Evolutionary conservation across 805 yeast species (phyloP), one percentile per base, ranked within the genome.

Genomic region (Spathaspora hagerdaliae): DNA sequence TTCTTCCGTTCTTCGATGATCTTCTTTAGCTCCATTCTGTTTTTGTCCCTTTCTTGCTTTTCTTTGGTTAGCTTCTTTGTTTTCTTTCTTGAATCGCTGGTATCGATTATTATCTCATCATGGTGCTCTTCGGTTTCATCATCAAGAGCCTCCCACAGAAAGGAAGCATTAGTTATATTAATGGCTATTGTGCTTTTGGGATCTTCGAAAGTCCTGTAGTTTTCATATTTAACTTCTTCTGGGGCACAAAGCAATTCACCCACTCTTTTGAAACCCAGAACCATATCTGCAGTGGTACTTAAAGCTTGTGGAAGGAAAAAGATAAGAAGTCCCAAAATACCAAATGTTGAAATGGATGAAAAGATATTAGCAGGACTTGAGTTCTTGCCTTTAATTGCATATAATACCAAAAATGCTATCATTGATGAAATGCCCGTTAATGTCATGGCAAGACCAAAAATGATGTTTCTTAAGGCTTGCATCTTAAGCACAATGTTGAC

Each of bases 361-460:
- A 85, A 85, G 19, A 84, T 73, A 38, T 74, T 68, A 5, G 83
- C 86, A 2, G 88, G 80, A 45, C 66, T 67, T 38, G 45, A 43
- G 12, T 66, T 56, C 7, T 51, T 53, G 6, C 55, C 53, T 31
- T 53, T 54, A 3, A 60, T 43, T 7, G 58, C 65, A 45, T 63
- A 67, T 44, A 67, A 53, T 1, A 62, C 64, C 51, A 65, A 57
- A 44, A 66, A 65, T 5, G 71, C 50, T 11, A 83, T 70, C 75
- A 87, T 72, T 0, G 96, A 83, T 3, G 89, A 78, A 44, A 87
- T 62, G 27, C 77, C 73, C 0, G 96, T 87, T 42, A 85, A 63
- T 1, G 84, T 69, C 39, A 82, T 72, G n/a, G 88, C 81, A 38
- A 81, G 55, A 0, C 95, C 82, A 45, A 82, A 78, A 40, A 83